Percentiles rank a stretch among this genome's conserved stretches.
Conservation (phyloP, 768 basidiomycete species). For the Mycena indigotica region DNA sequence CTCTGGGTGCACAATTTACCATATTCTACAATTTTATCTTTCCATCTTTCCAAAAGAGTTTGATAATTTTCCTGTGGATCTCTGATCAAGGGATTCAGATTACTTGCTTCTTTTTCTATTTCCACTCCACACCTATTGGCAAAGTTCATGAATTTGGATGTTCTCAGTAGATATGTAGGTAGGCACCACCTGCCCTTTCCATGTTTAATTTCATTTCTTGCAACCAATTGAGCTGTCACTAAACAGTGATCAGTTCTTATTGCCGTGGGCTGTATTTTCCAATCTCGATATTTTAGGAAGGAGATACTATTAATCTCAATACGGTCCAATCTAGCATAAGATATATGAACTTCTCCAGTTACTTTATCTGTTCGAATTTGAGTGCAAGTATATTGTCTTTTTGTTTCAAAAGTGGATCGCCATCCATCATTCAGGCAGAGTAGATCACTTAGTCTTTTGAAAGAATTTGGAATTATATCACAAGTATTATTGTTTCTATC, state of each 20-base stretch:
- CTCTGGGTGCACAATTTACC: not conserved
- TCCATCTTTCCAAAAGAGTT: not conserved
- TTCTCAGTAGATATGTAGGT: not conserved
- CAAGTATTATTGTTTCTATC: not conserved
- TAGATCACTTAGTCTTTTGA: slow-evolving; percentile 1
- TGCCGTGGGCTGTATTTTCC: slow-evolving; percentile 1
- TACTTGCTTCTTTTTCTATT: not conserved
- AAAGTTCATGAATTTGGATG: not conserved
- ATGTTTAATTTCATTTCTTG: not conserved
- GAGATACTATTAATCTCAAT: not conserved
- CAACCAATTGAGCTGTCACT: not conserved
- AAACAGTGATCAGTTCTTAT: slow-evolving; percentile 3
- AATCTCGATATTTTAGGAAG: not conserved
- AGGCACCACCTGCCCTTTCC: slow-evolving; percentile 1
- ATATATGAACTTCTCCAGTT: not conserved
- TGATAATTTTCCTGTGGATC: not conserved
- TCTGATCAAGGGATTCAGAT: not conserved
- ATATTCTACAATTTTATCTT: not conserved
- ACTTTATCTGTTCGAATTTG: not conserved
- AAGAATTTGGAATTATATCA: not conserved
- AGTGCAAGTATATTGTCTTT: slow-evolving; percentile 4
- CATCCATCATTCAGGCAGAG: slow-evolving; percentile 10
- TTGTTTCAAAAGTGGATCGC: slow-evolving; percentile 4
- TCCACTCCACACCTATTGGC: not conserved
- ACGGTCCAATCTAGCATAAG: slow-evolving; percentile 4